Evolutionary conservation across 306 rosid species (phyloP).

Genomic region (Vigna radiata): DNA sequence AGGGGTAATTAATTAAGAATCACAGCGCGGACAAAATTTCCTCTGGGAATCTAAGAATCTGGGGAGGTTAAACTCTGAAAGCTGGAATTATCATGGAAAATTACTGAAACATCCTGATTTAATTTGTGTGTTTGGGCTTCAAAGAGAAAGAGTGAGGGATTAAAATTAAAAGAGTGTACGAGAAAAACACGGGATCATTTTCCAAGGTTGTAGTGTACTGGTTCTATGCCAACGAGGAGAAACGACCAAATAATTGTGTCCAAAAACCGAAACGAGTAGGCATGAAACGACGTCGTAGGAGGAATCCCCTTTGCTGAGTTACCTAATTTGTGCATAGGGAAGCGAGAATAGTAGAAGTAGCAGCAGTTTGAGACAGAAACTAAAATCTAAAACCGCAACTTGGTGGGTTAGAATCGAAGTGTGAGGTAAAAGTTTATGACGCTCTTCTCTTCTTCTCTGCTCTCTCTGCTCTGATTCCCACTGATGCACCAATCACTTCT

Average conservation of each 20-base stretch:
- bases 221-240: conserved; percentile 27
- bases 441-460: not conserved
- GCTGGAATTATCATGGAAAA: conserved; percentile 39
- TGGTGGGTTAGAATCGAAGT: conserved; percentile 22
- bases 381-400: conserved; percentile 26
- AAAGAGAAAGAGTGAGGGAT: not conserved
- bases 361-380: not conserved
- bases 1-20: conserved; percentile 10
- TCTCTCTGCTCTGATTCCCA: not conserved
- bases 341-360: not conserved
- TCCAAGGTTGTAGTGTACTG: conserved; percentile 33
- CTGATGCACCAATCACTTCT: not conserved
- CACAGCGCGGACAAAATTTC: conserved; percentile 49
- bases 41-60: conserved; percentile 44
- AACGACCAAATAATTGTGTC: conserved; percentile 44
- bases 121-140: not conserved
- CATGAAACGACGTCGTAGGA: conserved; percentile 41
- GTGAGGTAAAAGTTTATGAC: not conserved
- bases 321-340: conserved; percentile 36
- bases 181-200: conserved; percentile 27
- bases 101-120: conserved; percentile 37
- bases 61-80: conserved; percentile 37
- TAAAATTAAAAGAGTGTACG: not conserved
- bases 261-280: not conserved
- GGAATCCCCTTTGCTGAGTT: not conserved